phyloP scores from a whole-genome alignment of 495 filamentous ascomycete genomes.

The Friedmanniomyces endolithicus region DNA sequence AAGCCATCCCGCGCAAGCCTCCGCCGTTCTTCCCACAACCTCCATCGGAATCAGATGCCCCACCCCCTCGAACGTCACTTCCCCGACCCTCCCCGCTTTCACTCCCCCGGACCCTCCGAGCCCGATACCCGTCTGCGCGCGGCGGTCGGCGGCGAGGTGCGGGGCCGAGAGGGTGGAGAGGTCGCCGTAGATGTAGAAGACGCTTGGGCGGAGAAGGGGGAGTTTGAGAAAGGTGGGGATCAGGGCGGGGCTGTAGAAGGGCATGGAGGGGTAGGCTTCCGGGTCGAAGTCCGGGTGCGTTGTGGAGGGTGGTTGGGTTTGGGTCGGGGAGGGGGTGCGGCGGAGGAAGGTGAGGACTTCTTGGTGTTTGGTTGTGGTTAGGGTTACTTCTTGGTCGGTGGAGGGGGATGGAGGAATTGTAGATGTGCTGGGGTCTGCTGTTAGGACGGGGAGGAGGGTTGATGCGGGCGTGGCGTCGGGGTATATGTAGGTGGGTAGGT shows the following conservation, averaged over 20 bases:
- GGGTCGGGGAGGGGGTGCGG: constrained; percentile 17
- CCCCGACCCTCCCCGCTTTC: constrained; percentile 52
- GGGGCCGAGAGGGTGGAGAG: constrained; percentile 50
- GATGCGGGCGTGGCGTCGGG: constrained; percentile 12
- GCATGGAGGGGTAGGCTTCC: constrained; percentile 27
- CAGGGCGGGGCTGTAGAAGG: constrained; percentile 71
- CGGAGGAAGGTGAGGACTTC: constrained; percentile 35
- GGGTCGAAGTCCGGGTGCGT: constrained; percentile 30
- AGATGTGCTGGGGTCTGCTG: constrained; percentile 17
- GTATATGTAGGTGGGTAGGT: constrained; percentile 29
- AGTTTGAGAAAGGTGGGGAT: constrained; percentile 49
- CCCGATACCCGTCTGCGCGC: constrained; percentile 52
- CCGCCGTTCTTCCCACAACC: constrained; percentile 13
- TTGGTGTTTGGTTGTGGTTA: constrained; percentile 31
- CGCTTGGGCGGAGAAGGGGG: constrained; percentile 58
- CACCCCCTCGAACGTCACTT: constrained; percentile 50
- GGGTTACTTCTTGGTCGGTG: constrained; percentile 26
- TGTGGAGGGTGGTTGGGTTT: constrained; percentile 26
- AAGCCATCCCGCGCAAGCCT: constrained; percentile 24
- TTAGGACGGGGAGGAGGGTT: constrained; percentile 2
- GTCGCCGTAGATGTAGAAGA: constrained; percentile 66
- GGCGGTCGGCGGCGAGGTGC: constrained; percentile 39
- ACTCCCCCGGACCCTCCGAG: constrained; percentile 57
- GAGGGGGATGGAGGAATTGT: constrained; percentile 16
- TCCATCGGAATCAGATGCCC: constrained; percentile 66